Percentiles rank a stretch among this genome's conserved stretches.
Conservation (phyloP, 306 rosid genomes). For the Trifolium subterraneum region DNA sequence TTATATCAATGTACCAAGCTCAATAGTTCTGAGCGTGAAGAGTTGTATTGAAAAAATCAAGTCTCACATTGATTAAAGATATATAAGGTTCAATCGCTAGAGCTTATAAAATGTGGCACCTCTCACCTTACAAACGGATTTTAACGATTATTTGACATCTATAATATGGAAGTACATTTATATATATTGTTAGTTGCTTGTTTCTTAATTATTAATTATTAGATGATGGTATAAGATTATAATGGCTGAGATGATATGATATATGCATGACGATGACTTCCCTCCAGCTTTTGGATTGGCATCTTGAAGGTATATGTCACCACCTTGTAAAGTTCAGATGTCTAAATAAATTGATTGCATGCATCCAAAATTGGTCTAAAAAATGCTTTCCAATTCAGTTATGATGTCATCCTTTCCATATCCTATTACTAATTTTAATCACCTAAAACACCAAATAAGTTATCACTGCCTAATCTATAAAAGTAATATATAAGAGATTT, state of each 20-base stretch:
- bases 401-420: conserved; percentile 22
- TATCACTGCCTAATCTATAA: conserved; percentile 17
- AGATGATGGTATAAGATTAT: conserved; percentile 21
- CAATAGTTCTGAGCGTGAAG: too few species aligned
- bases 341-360: conserved; percentile 19
- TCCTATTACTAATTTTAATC: conserved; percentile 15
- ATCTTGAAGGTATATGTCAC: conserved; percentile 41
- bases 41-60: too few species aligned
- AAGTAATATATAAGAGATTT: background rate
- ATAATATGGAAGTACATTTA: background rate
- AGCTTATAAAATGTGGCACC: too few species aligned
- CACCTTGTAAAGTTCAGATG: conserved; percentile 37
- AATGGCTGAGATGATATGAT: conserved; percentile 26
- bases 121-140: too few species aligned
- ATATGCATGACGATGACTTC: conserved; percentile 41
- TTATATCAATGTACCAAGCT: too few species aligned
- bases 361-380: conserved; percentile 22
- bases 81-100: too few species aligned
- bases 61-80: too few species aligned
- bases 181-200: conserved; percentile 12
- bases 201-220: conserved; percentile 11
- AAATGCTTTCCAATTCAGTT: conserved; percentile 32
- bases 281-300: conserved; percentile 35
- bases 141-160: too few species aligned
- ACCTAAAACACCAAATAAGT: conserved; percentile 30